Percentiles rank a stretch among this genome's conserved stretches.
Evolutionary conservation across 2,329 filamentous ascomycete species (phyloP).

Genomic region (Xylaria sp.): DNA sequence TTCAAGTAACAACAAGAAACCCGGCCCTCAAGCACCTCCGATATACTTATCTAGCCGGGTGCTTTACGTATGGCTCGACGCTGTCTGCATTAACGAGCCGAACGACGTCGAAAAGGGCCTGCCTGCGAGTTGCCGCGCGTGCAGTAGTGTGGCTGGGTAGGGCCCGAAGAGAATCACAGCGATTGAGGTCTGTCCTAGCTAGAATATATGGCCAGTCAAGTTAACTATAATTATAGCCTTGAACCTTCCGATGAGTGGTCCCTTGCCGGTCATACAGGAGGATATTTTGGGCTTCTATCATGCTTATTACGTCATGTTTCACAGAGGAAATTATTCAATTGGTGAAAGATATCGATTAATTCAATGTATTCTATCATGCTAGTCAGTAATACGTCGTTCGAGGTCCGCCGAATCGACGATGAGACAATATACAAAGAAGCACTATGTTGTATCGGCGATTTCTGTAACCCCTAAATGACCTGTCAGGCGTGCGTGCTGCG

Average conservation of each 20-base stretch:
- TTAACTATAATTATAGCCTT: neutral
- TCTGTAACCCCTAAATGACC: slow-evolving; percentile 69
- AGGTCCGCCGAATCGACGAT: neutral
- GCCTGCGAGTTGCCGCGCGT: slow-evolving; percentile 31
- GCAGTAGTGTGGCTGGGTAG: slow-evolving; percentile 43
- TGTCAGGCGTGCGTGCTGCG: slow-evolving; percentile 69
- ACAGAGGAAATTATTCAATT: neutral
- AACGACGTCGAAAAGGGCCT: slow-evolving; percentile 34
- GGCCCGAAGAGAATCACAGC: slow-evolving; percentile 34
- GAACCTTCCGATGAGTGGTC: neutral
- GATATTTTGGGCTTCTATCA: neutral
- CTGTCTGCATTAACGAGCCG: slow-evolving; percentile 12
- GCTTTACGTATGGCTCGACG: slow-evolving; percentile 40
- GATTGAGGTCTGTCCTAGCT: slow-evolving; percentile 28
- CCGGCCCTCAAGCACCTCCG: slow-evolving; percentile 31
- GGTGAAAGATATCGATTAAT: neutral
- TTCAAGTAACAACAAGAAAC: slow-evolving; percentile 9
- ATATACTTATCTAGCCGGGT: slow-evolving; percentile 3
- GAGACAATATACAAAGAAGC: neutral
- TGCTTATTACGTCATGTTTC: neutral
- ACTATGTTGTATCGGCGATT: slow-evolving; percentile 48
- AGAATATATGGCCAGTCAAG: neutral
- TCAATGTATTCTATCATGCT: neutral
- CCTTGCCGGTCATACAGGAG: neutral
- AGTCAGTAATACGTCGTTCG: neutral